Evolutionary conservation across 768 basidiomycete species (phyloP), one percentile per base, ranked within the genome.

Genomic region (Lactarius evosmus): DNA sequence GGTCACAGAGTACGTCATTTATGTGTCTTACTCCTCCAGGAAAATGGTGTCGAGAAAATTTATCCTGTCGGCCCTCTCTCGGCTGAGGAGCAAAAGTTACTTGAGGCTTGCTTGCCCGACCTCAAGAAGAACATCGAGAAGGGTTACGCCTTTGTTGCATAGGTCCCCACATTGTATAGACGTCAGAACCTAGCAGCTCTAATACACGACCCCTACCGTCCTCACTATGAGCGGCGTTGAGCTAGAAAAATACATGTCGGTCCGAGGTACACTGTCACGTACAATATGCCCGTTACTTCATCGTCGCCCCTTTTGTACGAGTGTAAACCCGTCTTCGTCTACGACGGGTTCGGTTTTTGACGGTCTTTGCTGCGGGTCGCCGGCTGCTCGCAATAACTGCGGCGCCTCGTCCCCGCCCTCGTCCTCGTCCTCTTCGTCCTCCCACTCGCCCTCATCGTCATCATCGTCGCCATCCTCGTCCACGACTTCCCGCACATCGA

Each of bases 51-150:
- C 62, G 90, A 89, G 80, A 92, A 89, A 82, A 97, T 99, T 74
- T 81, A 91, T 79, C 85, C 88, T 22, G 72, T 98, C 66, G 97
- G 97, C 36, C 71, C 81, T 36, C 71, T 99, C 70, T 83, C 93
- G 36, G 80, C 86, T 33, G 83, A 88, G 73, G 97, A 99, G 80
- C 76, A 95, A 82, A 84, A 85, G 74, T 82, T 97, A 63, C 79
- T 99, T 71, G 88, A 85, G 29, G 94, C 88, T 34, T 93, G 90
- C 81, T 74, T 95, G 71, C 92, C 93, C 68, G 93, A 94, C 70
- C 85, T 99, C 71, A 91, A 91, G 85, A 95, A 91, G 87, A 98
- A 97, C 85, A 96, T 98, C 71, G 91, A 92, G 78, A 98, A 95
- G 87, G 95, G 95, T 78, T 85, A 82, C 77, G 82, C 83, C 50